These are phyloP conservation scores for Tolypocladium amazonense DNA, from an alignment of 2,329 filamentous ascomycete genomes.

Conservation along the genomic window DNA sequence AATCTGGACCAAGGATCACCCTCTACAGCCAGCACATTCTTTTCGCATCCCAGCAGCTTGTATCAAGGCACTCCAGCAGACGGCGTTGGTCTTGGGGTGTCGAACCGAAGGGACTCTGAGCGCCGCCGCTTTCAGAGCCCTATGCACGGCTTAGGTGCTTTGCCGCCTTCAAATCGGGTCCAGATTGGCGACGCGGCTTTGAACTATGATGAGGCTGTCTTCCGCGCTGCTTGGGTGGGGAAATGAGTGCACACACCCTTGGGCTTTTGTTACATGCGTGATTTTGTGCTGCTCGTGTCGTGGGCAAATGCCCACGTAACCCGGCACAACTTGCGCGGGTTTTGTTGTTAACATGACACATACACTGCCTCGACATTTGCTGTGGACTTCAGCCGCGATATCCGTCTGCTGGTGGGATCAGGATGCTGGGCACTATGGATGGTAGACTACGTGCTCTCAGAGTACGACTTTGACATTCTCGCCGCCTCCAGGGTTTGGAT, in stretches of 20 bases:
- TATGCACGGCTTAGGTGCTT: slow-evolving; percentile 1
- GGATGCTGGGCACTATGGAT: not conserved
- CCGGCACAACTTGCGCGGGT: not conserved
- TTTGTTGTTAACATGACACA: not conserved
- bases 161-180: slow-evolving; percentile 13
- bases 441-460: not conserved
- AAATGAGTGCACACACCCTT: not conserved
- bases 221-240: slow-evolving; percentile 21
- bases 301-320: not conserved
- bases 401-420: not conserved
- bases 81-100: slow-evolving; percentile 6
- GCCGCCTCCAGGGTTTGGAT: not conserved
- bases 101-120: not conserved
- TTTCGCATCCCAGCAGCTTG: slow-evolving; percentile 40
- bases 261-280: not conserved
- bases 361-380: not conserved
- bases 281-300: not conserved
- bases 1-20: slow-evolving; percentile 5
- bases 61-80: slow-evolving; percentile 35
- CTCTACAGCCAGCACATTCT: slow-evolving; percentile 23
- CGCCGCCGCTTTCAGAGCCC: slow-evolving; percentile 8
- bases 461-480: not conserved
- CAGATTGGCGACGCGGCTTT: slow-evolving; percentile 22
- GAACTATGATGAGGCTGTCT: slow-evolving; percentile 23
- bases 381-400: not conserved